These are phyloP conservation scores for Ophiostoma himal-ulmi DNA, from an alignment of 2,329 filamentous ascomycete genomes.

Conservation along the genomic window DNA sequence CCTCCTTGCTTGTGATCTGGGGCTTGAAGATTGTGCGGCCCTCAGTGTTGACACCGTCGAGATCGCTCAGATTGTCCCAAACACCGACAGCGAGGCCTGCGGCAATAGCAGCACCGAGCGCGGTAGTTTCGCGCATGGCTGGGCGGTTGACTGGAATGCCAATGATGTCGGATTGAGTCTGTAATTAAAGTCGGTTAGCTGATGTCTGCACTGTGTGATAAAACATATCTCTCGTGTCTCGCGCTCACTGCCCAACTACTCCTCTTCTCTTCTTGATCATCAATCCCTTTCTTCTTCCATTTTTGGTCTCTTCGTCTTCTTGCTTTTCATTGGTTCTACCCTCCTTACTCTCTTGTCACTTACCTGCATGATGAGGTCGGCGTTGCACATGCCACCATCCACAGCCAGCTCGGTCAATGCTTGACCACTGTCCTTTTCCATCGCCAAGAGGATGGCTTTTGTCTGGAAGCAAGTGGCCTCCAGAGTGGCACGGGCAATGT, in stretches of 20 bases:
- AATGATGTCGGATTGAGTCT: constrained; percentile 80
- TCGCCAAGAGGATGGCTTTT: constrained; percentile 83
- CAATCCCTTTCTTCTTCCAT: not conserved
- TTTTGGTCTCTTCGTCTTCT: not conserved
- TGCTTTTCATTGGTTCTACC: not conserved
- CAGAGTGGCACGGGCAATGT: constrained; percentile 82
- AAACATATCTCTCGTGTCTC: not conserved
- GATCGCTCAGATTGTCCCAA: constrained; percentile 68
- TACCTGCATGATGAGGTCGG: constrained; percentile 71
- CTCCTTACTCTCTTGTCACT: not conserved
- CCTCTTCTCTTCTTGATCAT: not conserved
- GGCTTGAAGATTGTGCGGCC: constrained; percentile 67
- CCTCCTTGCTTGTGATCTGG: constrained; percentile 43
- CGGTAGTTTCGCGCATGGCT: constrained; percentile 84
- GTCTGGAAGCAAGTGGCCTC: constrained; percentile 92
- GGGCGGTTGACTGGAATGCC: constrained; percentile 77
- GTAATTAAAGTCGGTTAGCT: not conserved
- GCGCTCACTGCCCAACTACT: not conserved
- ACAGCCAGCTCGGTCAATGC: constrained; percentile 69
- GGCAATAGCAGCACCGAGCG: constrained; percentile 80
- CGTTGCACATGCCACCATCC: constrained; percentile 85
- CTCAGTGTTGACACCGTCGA: constrained; percentile 65
- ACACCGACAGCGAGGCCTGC: constrained; percentile 77
- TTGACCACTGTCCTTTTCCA: constrained; percentile 79
- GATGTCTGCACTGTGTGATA: not conserved